Base-by-base conservation (phyloP, 352 stramenopile genomes). In the Phytophthora colocasiae region DNA sequence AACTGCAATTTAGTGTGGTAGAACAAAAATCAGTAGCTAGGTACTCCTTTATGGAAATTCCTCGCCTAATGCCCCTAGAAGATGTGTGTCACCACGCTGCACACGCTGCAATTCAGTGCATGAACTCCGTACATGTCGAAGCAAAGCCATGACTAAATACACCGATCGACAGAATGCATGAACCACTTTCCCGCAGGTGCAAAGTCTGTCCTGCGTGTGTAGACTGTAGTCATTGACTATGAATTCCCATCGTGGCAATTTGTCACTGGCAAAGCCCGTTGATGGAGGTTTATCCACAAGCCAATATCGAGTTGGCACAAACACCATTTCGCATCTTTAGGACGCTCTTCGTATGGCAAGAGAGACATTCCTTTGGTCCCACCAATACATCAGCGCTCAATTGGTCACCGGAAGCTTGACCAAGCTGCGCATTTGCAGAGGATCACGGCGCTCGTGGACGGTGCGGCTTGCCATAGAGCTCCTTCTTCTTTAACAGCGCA, bases 391-490 rank as follows among this genome's bases (percentile, higher is more conserved):
- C 40, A 73, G 19, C 3, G 40, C 48, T 57, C 36, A 15, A 48
- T 24, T 10, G 0, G 17, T 53, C 46, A 53, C 15, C 24, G n/a
- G 29, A 12, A 6, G 12, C 26, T 9, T 31, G 17, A 14, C 14
- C 11, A 45, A 47, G 36, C 24, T 58, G 51, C 36, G 43, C 44
- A 48, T 63, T 63, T 58, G 38, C n/a, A 44, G 6, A 9, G 40
- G 40, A 15, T 45, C 34, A 14, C 36, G 41, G 19, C 12, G 29
- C 49, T 50, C 38, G 48, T 54, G 63, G 48, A 71, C 36, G 50
- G 39, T 68, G 57, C 41, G 31, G 12, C 14, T 53, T 69, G 65
- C 65, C 58, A 73, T 73, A 73, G 65, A 73, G 65, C 26, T 73
- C 14, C 39, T 44, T 55, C 39, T 15, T 10, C 47, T 26, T 53